phyloP scores from a whole-genome alignment of 2,329 filamentous ascomycete species.

The Colletotrichum sp. region DNA sequence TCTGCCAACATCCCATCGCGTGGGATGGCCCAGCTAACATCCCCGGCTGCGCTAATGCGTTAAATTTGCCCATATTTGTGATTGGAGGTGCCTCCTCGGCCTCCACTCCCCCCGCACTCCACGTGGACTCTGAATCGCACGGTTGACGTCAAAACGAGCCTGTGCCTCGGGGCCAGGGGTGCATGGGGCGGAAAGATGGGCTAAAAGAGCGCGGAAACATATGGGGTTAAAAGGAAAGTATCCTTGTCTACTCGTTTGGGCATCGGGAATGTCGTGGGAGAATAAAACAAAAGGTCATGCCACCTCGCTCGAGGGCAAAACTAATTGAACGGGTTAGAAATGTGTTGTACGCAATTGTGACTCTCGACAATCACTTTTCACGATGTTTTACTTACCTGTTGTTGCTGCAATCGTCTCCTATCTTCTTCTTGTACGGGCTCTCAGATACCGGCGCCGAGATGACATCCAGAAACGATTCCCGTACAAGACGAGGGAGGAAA shows the following conservation, averaged over 20 bases:
- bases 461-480: not conserved
- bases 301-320: not conserved
- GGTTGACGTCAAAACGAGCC: conserved; percentile 1
- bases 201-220: not conserved
- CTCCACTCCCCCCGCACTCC: not conserved
- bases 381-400: not conserved
- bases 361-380: not conserved
- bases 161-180: not conserved
- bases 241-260: not conserved
- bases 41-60: not conserved
- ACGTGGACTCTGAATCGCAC: not conserved
- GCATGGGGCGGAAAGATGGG: not conserved
- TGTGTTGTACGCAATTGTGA: too few species aligned
- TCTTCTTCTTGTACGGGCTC: not conserved
- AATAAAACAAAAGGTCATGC: not conserved
- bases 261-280: not conserved
- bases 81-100: not conserved
- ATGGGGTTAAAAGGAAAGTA: not conserved
- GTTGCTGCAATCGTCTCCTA: not conserved
- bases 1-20: not conserved
- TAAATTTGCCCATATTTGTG: not conserved
- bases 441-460: conserved; percentile 7
- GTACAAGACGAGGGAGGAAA: conserved; percentile 5
- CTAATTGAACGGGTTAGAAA: too few species aligned
- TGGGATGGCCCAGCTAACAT: not conserved